Evolutionary conservation across 352 stramenopile species (phyloP).

Genomic region (Plasmopara muralis): DNA sequence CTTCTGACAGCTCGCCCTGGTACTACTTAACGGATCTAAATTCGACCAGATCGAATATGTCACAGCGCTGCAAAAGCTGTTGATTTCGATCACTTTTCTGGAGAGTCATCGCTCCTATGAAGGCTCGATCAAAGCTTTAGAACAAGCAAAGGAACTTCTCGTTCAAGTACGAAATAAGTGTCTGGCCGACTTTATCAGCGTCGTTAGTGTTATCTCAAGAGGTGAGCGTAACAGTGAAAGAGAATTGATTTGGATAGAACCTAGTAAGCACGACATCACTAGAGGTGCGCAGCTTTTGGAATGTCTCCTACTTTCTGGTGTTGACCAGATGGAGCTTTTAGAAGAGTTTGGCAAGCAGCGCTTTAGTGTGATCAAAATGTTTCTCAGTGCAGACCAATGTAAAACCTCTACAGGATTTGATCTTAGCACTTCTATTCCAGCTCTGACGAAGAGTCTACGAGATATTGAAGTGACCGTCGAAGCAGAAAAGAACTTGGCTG

Average conservation of each 20-base stretch:
- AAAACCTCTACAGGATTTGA: constrained; percentile 34
- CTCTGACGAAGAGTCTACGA: constrained; percentile 29
- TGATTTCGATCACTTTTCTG: constrained; percentile 63
- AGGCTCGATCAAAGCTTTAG: constrained; percentile 62
- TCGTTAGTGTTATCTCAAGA: constrained; percentile 51
- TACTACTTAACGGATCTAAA: constrained; percentile 59
- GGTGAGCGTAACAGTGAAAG: constrained; percentile 29
- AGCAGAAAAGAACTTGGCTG: constrained; percentile 47
- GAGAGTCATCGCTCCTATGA: constrained; percentile 67
- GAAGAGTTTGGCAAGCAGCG: constrained; percentile 63
- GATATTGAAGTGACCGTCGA: constrained; percentile 55
- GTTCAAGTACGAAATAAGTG: constrained; percentile 53
- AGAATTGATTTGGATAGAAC: constrained; percentile 30
- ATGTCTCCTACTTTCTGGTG: constrained; percentile 50
- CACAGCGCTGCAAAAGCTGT: constrained; percentile 51
- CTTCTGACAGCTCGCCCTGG: constrained; percentile 41
- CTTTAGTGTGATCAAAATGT: constrained; percentile 55
- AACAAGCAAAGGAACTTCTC: constrained; percentile 58
- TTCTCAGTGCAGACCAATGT: constrained; percentile 30
- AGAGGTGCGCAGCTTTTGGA: constrained; percentile 55
- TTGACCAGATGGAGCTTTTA: constrained; percentile 46
- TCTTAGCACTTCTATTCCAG: constrained; percentile 21
- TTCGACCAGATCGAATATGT: constrained; percentile 71
- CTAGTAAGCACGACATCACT: constrained; percentile 43
- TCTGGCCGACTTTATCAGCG: constrained; percentile 63